Percentiles rank a stretch among this genome's conserved stretches.
These are phyloP conservation scores for Ascosphaera pollenicola DNA, from an alignment of 2,329 filamentous ascomycete species.

Conservation along the genomic window DNA sequence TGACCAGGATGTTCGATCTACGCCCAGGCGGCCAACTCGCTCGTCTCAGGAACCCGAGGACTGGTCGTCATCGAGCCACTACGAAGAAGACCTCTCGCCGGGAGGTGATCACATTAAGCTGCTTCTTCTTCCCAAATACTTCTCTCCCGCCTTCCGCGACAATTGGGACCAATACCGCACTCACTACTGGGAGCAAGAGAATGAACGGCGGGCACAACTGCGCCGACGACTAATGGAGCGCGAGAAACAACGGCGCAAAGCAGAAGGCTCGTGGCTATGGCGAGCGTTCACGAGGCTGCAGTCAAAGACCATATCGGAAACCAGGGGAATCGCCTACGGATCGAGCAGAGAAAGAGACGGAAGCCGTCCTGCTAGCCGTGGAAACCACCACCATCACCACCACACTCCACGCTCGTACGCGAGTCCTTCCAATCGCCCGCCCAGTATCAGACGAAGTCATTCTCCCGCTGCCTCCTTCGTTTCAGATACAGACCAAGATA, in stretches of 20 bases:
- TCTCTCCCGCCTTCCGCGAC: constrained; percentile 81
- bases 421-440: neutral
- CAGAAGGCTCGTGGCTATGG: constrained; percentile 58
- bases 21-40: neutral
- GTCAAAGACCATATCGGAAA: constrained; percentile 11
- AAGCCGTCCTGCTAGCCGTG: constrained; percentile 3
- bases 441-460: neutral
- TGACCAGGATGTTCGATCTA: constrained; percentile 17
- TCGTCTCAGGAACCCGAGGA: neutral
- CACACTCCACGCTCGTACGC: constrained; percentile 5
- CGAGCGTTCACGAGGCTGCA: constrained; percentile 32
- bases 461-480: neutral
- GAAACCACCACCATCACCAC: constrained; percentile 10
- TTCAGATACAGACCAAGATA: neutral
- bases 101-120: constrained; percentile 87
- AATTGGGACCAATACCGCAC: constrained; percentile 91
- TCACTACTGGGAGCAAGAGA: constrained; percentile 95
- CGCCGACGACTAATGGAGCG: constrained; percentile 46
- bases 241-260: constrained; percentile 39
- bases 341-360: constrained; percentile 1
- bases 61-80: constrained; percentile 19
- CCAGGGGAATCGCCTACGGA: no score
- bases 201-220: constrained; percentile 60
- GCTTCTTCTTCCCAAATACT: constrained; percentile 76
- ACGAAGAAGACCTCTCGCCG: constrained; percentile 75